Conservation (phyloP, 1,284 basidiomycete genomes). For the Cerrena zonata region DNA sequence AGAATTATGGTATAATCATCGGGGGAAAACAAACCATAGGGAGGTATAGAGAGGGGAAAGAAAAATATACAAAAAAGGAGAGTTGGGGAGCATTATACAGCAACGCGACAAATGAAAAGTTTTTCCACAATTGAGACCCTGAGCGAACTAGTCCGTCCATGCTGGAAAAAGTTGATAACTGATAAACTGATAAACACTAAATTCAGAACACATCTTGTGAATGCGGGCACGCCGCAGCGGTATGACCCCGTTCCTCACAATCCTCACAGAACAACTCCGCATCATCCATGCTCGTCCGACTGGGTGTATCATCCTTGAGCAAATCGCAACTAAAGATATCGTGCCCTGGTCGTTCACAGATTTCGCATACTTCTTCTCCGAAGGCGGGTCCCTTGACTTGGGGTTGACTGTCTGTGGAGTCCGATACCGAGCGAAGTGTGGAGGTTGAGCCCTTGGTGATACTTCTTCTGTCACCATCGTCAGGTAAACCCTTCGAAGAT, state of each 20-base stretch:
- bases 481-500: conserved; percentile 42
- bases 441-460: background rate
- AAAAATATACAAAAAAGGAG: background rate
- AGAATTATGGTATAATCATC: no score
- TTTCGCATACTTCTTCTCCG: conserved; percentile 59
- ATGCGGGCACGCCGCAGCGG: conserved; percentile 68
- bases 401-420: conserved; percentile 10
- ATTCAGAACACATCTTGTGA: conserved; percentile 71
- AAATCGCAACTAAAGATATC: conserved; percentile 77
- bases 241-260: conserved; percentile 70
- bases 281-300: conserved; percentile 7
- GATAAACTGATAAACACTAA: no score
- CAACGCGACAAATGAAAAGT: background rate
- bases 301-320: conserved; percentile 36
- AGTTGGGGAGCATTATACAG: background rate
- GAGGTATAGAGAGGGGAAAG: background rate
- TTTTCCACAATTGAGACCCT: no score
- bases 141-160: background rate
- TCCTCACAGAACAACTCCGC: conserved; percentile 63
- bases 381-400: background rate
- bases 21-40: background rate
- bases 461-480: conserved; percentile 19
- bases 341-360: conserved; percentile 77
- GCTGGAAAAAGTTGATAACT: background rate
- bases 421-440: background rate